These are phyloP conservation scores for Kalanchoe fedtschenkoi DNA, from an alignment of 164 flowering plant species.

Conservation along the genomic window DNA sequence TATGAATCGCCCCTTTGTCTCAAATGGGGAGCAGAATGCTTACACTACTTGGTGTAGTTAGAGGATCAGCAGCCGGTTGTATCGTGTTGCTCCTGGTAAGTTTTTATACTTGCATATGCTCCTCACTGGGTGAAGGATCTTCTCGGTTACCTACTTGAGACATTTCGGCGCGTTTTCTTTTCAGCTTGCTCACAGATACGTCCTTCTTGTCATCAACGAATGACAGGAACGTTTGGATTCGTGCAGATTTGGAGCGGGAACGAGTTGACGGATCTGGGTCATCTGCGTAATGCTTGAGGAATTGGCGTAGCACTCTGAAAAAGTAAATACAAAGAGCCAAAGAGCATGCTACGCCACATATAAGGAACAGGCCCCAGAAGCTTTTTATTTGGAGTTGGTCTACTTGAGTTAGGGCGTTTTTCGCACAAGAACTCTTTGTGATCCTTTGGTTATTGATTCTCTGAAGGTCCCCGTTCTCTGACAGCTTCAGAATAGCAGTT, in stretches of 20 bases:
- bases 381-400: conserved; percentile 49
- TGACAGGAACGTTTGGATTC: conserved; percentile 44
- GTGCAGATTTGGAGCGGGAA: conserved; percentile 13
- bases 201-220: conserved; percentile 45
- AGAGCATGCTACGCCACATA: conserved; percentile 54
- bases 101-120: no score
- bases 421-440: conserved; percentile 23
- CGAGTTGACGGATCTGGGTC: conserved; percentile 18
- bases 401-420: conserved; percentile 20
- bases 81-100: no score
- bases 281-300: conserved; percentile 20
- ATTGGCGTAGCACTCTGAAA: conserved; percentile 23
- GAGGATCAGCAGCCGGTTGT: no score
- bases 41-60: no score
- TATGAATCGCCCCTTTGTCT: no score
- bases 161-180: conserved; percentile 24
- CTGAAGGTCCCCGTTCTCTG: conserved; percentile 79
- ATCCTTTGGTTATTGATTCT: conserved; percentile 71
- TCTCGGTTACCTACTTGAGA: neutral
- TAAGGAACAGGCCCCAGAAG: conserved; percentile 74
- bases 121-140: neutral
- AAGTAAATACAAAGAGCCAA: conserved; percentile 47
- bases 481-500: conserved; percentile 61
- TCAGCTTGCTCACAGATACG: conserved; percentile 21
- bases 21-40: no score